Evolutionary conservation across 208 protist genomes (phyloP).

Genomic region (Naegleria lovaniensis): DNA sequence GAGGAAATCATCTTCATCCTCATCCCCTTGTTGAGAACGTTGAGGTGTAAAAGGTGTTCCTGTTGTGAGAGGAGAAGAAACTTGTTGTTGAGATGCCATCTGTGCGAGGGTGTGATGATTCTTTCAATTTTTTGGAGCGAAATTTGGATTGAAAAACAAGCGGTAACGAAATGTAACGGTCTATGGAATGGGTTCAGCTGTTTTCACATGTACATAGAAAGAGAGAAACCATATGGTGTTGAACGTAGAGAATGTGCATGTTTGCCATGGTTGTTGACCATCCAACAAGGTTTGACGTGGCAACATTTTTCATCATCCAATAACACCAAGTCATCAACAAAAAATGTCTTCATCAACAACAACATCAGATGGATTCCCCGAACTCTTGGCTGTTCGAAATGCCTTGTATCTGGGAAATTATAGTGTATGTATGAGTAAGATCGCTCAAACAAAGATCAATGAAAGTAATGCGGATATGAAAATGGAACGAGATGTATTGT

Average conservation of each 20-base stretch:
- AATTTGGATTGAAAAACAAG: too few relatives aligned
- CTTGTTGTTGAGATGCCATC: too few relatives aligned
- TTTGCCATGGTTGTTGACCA: too few relatives aligned
- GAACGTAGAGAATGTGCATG: too few relatives aligned
- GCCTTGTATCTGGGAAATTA: conserved; percentile 71
- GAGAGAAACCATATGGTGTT: too few relatives aligned
- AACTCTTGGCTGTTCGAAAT: conserved; percentile 52
- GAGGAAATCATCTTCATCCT: background rate
- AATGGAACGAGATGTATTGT: conserved; percentile 55
- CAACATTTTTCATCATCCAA: too few relatives aligned
- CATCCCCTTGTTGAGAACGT: background rate
- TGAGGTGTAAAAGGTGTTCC: background rate
- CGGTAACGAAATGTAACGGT: too few relatives aligned
- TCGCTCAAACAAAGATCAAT: conserved; percentile 37
- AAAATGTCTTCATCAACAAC: background rate
- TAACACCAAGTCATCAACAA: background rate
- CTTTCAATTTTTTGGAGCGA: too few relatives aligned
- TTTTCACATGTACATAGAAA: too few relatives aligned
- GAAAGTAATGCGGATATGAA: conserved; percentile 52
- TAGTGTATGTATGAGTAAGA: conserved; percentile 64
- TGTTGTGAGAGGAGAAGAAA: background rate
- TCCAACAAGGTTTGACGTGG: too few relatives aligned
- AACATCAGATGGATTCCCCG: background rate
- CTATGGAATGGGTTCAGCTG: too few relatives aligned
- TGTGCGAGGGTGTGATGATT: too few relatives aligned